Base-by-base conservation (phyloP, 2,329 filamentous ascomycete genomes). In the Aspergillus costaricaensis region DNA sequence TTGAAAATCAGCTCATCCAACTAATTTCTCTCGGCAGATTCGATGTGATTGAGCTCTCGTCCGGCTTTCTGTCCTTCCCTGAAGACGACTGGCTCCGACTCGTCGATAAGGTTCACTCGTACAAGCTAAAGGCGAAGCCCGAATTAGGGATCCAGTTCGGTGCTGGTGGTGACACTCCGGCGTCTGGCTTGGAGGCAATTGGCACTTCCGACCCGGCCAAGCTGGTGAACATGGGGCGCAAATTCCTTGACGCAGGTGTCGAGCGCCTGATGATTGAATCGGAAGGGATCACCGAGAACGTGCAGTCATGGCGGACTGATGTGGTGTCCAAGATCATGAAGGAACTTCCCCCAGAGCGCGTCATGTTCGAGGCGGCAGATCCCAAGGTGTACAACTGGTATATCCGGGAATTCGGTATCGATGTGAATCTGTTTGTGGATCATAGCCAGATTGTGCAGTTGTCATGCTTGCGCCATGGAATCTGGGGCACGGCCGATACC, bases 301-400 rank as follows among this genome's bases (percentile, higher is more conserved):
- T 85, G 6, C 74, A 72, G 55, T 76, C 70, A 8, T 85, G 84
- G 84, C 74, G 82, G 58, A 85, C 82, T 2, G 83, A 85, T 64
- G 82, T 85, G 2, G 82, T 85, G 15, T 81, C 82, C 43, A 70
- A 71, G 27, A 83, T 85, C 47, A 73, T 85, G 71, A 78, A 79
- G 55, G 82, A 84, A 51, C 59, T 85, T 19, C 81, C 82, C 0
- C 62, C 73, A 10, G 82, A 85, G 62, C 81, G 78, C 19, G 81
- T 85, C 59, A 86, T 86, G 83, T 85, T 86, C 65, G 83, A 86
- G 69, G 83, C 83, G 5, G 83, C 82, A 1, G 82, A 86, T 51
- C 82, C 82, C 0, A 76, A 79, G 25, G 82, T 85, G 4, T 85
- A 83, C 60, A 85, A 83, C 60, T 85, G 81, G 82, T 85, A 83